These are phyloP conservation scores for Moesziomyces globuligerus DNA, from an alignment of 1,284 basidiomycete genomes.

Conservation along the genomic window DNA sequence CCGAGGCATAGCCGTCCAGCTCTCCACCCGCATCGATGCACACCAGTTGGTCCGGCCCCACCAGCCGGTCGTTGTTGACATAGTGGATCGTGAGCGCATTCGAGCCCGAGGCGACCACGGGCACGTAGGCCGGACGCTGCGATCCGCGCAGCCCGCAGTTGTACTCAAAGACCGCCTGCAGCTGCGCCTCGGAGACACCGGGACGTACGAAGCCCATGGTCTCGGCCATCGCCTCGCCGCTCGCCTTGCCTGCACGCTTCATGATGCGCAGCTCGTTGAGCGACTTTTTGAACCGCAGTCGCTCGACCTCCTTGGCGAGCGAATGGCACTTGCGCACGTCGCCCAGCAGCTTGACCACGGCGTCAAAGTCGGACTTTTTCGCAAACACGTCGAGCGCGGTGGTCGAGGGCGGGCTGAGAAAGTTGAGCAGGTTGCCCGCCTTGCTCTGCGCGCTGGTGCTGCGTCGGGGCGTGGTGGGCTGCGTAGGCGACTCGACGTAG, in stretches of 20 bases:
- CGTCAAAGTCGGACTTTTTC: constrained; percentile 64
- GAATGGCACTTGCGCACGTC: constrained; percentile 60
- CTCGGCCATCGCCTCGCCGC: constrained; percentile 60
- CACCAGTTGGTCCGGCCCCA: constrained; percentile 50
- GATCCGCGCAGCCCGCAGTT: constrained; percentile 55
- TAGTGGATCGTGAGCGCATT: constrained; percentile 64
- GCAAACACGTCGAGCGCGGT: constrained; percentile 58
- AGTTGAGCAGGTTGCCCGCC: constrained; percentile 57
- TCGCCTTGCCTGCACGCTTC: constrained; percentile 58
- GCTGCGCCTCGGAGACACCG: constrained; percentile 52
- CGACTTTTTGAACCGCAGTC: constrained; percentile 57
- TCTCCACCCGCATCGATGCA: constrained; percentile 67
- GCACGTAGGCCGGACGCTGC: constrained; percentile 64
- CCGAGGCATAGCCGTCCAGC: constrained; percentile 87
- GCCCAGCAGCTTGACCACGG: constrained; percentile 55
- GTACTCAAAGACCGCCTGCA: constrained; percentile 63
- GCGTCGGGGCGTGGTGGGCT: constrained; percentile 53
- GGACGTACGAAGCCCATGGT: constrained; percentile 57
- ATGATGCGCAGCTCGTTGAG: constrained; percentile 63
- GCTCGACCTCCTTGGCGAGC: constrained; percentile 55
- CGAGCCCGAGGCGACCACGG: constrained; percentile 61
- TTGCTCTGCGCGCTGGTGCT: constrained; percentile 14
- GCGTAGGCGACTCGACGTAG: constrained; percentile 60
- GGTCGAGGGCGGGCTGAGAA: constrained; percentile 58
- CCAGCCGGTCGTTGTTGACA: constrained; percentile 58